Base-by-base conservation (phyloP, 345 rosid genomes). In the Eutrema japonicum region DNA sequence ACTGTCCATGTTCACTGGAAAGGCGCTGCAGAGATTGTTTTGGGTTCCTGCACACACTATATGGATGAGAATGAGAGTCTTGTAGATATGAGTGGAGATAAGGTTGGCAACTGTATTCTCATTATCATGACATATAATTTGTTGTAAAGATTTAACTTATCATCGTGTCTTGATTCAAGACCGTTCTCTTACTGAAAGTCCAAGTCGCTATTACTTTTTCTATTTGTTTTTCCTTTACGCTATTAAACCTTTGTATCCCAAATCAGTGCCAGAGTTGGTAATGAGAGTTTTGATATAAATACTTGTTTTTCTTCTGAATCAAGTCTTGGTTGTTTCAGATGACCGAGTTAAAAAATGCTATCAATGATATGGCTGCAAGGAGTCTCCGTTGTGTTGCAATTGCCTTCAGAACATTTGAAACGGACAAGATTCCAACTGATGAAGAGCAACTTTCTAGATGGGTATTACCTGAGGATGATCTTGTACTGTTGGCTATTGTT, bases 11-110 rank as follows among this genome's bases (percentile, higher is more conserved):
- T 95, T 84, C 89, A 95, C 75, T 95, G 98, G 99, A 95, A 95
- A 84, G 99, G 99, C 10, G 99, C 97, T 51, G 99, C 99, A 12
- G 99, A 95, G 86, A 88, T 95, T 77, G 89, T 92, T 69, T 80
- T 95, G 77, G 82, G 85, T 48, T 89, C 91, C 35, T 95, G 99
- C 74, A 75, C 92, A 12, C 57, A 67, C 50, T 95, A 83, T 82
- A 77, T 88, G 75, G 90, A 90, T 72, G 62, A 81, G 66, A 81
- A 80, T 71, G 92, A 81, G 66, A 52, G 54, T 38, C 18, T 70
- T 78, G 82, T 83, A 52, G 63, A 82, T 51, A 84, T 86, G 84
- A 89, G 86, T 71, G 87, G 81, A 73, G 85, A 85, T 51, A 84
- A 83, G 98, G 99, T 90, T 60, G 2, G 78, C 36, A 22, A 59